phyloP scores from a whole-genome alignment of 2,329 filamentous ascomycete genomes.

The Acephala macrosclerotiorum region DNA sequence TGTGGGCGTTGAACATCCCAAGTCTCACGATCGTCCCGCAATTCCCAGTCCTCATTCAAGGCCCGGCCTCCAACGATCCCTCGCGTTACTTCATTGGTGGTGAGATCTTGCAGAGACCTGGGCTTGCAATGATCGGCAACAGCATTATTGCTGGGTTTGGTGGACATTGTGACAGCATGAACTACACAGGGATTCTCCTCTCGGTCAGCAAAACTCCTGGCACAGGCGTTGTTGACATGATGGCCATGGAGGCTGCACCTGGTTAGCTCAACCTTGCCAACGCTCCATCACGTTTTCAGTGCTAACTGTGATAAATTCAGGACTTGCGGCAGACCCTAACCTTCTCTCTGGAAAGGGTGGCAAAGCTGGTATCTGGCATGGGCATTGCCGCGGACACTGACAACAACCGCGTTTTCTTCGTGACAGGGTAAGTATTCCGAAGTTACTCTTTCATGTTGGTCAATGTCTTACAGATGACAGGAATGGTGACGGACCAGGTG shows the following conservation, averaged over 20 bases:
- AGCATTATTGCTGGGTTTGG: constrained; percentile 26
- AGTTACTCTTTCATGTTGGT: neutral
- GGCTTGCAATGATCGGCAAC: constrained; percentile 26
- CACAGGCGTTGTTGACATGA: constrained; percentile 14
- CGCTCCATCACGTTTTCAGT: neutral
- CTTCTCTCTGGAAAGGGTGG: constrained; percentile 10
- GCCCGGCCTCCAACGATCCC: constrained; percentile 25
- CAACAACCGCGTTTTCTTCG: constrained; percentile 24
- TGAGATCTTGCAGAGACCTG: constrained; percentile 21
- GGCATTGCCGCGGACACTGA: constrained; percentile 17
- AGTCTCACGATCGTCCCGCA: constrained; percentile 22
- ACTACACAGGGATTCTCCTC: constrained; percentile 26
- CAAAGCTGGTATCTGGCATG: constrained; percentile 29
- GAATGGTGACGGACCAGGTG: constrained; percentile 19
- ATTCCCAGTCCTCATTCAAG: constrained; percentile 30
- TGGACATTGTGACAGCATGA: constrained; percentile 26
- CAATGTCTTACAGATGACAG: neutral
- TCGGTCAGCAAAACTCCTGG: constrained; percentile 22
- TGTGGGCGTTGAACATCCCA: constrained; percentile 31
- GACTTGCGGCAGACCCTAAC: neutral
- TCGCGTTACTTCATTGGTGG: constrained; percentile 26
- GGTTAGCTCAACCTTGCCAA: neutral
- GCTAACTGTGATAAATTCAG: neutral
- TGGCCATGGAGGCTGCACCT: constrained; percentile 22
- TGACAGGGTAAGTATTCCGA: constrained; percentile 20